Evolutionary conservation across 495 filamentous ascomycete genomes (phyloP).

Genomic region (Neurospora cerealis): DNA sequence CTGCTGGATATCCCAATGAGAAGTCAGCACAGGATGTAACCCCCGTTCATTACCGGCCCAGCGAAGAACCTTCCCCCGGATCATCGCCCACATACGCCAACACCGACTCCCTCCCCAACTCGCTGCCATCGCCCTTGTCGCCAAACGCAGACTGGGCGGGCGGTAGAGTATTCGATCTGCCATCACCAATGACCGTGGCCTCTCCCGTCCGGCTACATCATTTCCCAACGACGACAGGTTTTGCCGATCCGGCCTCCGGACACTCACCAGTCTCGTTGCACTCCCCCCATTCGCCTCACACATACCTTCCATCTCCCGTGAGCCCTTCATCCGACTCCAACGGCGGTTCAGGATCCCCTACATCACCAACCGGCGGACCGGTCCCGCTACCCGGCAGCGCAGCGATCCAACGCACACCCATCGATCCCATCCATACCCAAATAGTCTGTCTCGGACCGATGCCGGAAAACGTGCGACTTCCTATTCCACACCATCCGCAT

Average conservation of each 20-base stretch:
- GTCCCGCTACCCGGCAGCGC: slow-evolving; percentile 17
- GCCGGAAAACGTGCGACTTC: slow-evolving; percentile 37
- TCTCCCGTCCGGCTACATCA: slow-evolving; percentile 16
- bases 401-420: slow-evolving; percentile 34
- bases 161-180: slow-evolving; percentile 23
- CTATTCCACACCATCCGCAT: slow-evolving; percentile 22
- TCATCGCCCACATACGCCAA: slow-evolving; percentile 34
- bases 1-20: slow-evolving; percentile 5
- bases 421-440: slow-evolving; percentile 30
- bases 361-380: slow-evolving; percentile 17
- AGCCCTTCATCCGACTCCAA: slow-evolving; percentile 22
- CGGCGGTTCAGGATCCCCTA: slow-evolving; percentile 18
- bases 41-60: slow-evolving; percentile 27
- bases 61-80: slow-evolving; percentile 29
- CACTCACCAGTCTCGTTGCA: slow-evolving; percentile 29
- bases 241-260: slow-evolving; percentile 19
- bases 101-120: slow-evolving; percentile 24
- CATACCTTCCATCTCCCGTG: slow-evolving; percentile 23
- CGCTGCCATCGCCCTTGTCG: slow-evolving; percentile 36
- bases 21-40: slow-evolving; percentile 30
- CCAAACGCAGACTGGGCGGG: slow-evolving; percentile 32
- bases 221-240: background rate
- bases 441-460: slow-evolving; percentile 43
- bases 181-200: slow-evolving; percentile 29
- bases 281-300: slow-evolving; percentile 17